Base-by-base conservation (phyloP, 2,329 filamentous ascomycete genomes). In the Calonectria hongkongensis region DNA sequence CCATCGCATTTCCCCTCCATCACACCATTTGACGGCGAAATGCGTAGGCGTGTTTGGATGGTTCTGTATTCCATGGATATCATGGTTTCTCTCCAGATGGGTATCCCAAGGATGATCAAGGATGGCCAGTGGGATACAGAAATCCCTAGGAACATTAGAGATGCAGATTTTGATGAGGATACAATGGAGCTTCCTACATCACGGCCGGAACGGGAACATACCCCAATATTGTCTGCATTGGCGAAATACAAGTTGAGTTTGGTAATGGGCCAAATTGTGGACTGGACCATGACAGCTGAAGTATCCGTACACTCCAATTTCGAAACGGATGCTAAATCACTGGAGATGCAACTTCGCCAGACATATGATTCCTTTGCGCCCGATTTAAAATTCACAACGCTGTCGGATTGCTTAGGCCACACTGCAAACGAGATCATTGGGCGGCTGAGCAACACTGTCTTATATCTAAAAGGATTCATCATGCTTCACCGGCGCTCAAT, bases 1-100 rank as follows among this genome's bases (percentile, higher is more conserved):
- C 58, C 58, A 8, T 63, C 39, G 6, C 58, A 47, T 28, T 63
- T 63, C 27, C 58, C 58, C 7, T 43, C 39, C 10, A 63, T 63
- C 9, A 8, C 58, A 2, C 58, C 58, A 8, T 63, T 45, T 21
- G 58, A 63, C n/a, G 25, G 58, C 18, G 58, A 63, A 28, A 63
- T 63, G 58, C 58, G 58, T 16, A 47, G 58, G 16, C 58, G 58
- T n/a, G 41, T 47, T 5, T 63, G 58, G 58, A 63, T 63, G 39
- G 27, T 47, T 6, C 58, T 63, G 2, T 63, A 63, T 47, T 63
- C 41, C 4, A 43, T 63, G 58, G 58, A 63, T 16, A 63, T 63
- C 5, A 63, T 47, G 58, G 39, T 63, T 2, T 63, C 58, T 5
- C 28, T 63, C 5, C 58, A 63, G 12, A 63, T 63, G 39, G 58